Conservation (phyloP, 1,284 basidiomycete genomes). For the Ceratobasidium sp. region DNA sequence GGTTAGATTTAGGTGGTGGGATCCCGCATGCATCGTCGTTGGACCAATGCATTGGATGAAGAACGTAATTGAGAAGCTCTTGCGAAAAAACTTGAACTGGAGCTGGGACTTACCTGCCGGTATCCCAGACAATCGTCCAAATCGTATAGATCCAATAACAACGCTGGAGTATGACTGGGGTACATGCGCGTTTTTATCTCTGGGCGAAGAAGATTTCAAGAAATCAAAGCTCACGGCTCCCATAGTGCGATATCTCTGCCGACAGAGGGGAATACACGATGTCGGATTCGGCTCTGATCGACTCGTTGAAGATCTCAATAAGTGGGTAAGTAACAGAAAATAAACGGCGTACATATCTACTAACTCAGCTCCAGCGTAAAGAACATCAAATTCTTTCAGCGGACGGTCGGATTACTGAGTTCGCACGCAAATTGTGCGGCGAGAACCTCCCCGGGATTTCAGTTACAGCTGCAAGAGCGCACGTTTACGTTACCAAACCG, state of each 20-base stretch:
- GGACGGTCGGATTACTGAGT: neutral
- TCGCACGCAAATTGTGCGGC: neutral
- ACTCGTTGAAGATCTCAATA: no score
- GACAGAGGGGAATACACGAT: neutral
- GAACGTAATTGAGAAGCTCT: conserved; percentile 1
- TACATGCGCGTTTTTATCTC: neutral
- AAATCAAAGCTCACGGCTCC: neutral
- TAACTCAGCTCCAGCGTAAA: neutral
- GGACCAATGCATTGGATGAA: conserved; percentile 57
- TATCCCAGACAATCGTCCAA: neutral
- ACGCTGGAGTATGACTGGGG: conserved; percentile 5
- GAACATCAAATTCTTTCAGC: neutral
- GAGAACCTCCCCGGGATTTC: neutral
- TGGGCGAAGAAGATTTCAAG: conserved; percentile 1
- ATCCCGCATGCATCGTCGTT: conserved; percentile 57
- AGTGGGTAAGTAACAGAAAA: no score
- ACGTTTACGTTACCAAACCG: neutral
- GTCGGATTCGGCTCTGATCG: conserved; percentile 1
- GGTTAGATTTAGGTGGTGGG: conserved; percentile 59
- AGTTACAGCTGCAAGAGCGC: neutral
- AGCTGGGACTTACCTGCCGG: neutral
- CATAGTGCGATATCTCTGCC: neutral
- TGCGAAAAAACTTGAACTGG: conserved; percentile 3
- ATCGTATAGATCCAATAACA: neutral
- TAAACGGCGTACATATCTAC: no score